These are phyloP conservation scores for Coniochaeta prunicola DNA, from an alignment of 2,329 filamentous ascomycete genomes.

Conservation along the genomic window DNA sequence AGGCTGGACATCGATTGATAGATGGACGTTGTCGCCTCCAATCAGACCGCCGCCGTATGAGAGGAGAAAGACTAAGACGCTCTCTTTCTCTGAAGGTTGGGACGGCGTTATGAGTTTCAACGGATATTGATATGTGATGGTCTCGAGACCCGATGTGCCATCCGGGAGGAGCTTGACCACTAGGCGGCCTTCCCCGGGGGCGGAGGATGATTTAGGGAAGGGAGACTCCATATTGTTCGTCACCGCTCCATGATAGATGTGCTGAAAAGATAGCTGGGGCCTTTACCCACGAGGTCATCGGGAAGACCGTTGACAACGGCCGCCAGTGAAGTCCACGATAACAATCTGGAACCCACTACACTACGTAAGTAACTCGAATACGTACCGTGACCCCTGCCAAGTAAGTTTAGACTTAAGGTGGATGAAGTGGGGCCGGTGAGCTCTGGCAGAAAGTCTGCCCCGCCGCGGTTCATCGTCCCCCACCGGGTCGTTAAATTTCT, in stretches of 20 bases:
- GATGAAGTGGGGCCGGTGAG: not conserved
- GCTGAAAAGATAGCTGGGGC: no score
- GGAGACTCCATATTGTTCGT: slow-evolving; percentile 51
- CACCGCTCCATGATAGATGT: slow-evolving; percentile 11
- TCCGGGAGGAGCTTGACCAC: slow-evolving; percentile 66
- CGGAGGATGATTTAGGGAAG: slow-evolving; percentile 66
- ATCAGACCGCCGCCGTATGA: slow-evolving; percentile 94
- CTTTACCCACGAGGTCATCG: no score
- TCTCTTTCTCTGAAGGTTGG: slow-evolving; percentile 54
- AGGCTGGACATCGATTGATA: slow-evolving; percentile 59
- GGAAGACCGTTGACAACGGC: not conserved
- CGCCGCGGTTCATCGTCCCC: not conserved
- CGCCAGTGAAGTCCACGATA: not conserved
- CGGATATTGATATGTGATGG: slow-evolving; percentile 84
- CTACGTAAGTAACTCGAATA: no score
- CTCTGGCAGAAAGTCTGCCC: not conserved
- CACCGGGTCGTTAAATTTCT: not conserved
- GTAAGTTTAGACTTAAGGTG: not conserved
- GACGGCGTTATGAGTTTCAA: slow-evolving; percentile 85
- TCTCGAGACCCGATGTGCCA: slow-evolving; percentile 61
- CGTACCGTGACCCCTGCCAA: not conserved
- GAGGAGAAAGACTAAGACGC: slow-evolving; percentile 78
- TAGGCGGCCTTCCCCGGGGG: slow-evolving; percentile 72
- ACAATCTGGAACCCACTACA: no score
- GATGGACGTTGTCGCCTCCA: slow-evolving; percentile 72